phyloP scores from a whole-genome alignment of 495 filamentous ascomycete genomes.

The Aspergillus incahuasiensis region DNA sequence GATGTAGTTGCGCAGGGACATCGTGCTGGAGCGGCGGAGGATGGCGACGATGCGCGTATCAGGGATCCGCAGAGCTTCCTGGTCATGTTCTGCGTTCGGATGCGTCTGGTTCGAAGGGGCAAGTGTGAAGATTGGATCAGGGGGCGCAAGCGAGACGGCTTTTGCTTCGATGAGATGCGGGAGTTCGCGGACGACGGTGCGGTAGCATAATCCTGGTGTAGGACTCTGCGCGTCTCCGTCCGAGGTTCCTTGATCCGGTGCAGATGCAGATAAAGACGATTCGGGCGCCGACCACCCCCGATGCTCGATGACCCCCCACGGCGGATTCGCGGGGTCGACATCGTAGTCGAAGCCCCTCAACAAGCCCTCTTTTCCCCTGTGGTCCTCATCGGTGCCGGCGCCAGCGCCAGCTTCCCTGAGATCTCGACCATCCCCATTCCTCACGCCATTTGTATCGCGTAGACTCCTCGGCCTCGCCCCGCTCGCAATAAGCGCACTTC shows the following conservation, averaged over 20 bases:
- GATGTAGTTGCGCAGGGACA: slow-evolving; percentile 81
- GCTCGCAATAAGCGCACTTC: slow-evolving; percentile 79
- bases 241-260: neutral
- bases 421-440: neutral
- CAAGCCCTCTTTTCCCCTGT: slow-evolving; percentile 16
- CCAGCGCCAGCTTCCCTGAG: neutral
- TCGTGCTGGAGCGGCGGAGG: slow-evolving; percentile 63
- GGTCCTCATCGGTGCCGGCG: neutral
- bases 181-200: slow-evolving; percentile 76
- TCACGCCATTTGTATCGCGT: neutral
- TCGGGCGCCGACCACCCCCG: slow-evolving; percentile 83
- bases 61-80: slow-evolving; percentile 24
- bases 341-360: neutral
- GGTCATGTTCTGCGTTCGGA: neutral
- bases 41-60: slow-evolving; percentile 62
- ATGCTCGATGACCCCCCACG: slow-evolving; percentile 80
- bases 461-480: slow-evolving; percentile 63
- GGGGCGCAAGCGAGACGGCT: slow-evolving; percentile 75
- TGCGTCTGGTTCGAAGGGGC: slow-evolving; percentile 19
- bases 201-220: slow-evolving; percentile 66
- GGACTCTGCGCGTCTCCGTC: slow-evolving; percentile 47
- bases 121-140: slow-evolving; percentile 41
- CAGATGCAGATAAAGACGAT: slow-evolving; percentile 19
- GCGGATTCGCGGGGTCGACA: slow-evolving; percentile 39
- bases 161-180: slow-evolving; percentile 91